Conservation (phyloP, 1,139 yeast genomes). For the Yamadazyma diospyri region DNA sequence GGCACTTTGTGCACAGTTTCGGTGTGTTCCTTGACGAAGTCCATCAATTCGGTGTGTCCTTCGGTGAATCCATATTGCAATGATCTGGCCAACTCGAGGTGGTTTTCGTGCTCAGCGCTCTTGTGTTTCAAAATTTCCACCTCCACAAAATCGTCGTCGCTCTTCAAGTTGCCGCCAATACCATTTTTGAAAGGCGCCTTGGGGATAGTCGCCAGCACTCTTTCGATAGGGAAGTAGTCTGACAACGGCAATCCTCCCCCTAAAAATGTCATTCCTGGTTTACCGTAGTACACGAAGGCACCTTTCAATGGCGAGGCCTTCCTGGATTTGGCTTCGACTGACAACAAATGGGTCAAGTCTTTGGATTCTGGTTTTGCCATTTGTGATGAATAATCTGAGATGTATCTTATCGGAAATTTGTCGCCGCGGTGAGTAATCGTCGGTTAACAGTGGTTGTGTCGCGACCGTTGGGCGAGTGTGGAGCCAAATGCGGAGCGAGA, state of each 20-base stretch:
- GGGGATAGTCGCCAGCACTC: conserved; percentile 65
- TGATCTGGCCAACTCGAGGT: conserved; percentile 76
- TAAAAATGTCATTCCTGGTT: conserved; percentile 78
- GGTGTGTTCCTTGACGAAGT: conserved; percentile 78
- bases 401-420: conserved; percentile 2
- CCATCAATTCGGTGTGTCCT: conserved; percentile 69
- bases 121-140: conserved; percentile 37
- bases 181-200: conserved; percentile 67
- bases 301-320: conserved; percentile 76
- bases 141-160: conserved; percentile 42
- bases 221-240: conserved; percentile 89
- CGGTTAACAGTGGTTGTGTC: no score
- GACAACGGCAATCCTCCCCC: conserved; percentile 96
- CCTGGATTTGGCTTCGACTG: conserved; percentile 77
- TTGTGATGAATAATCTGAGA: not conserved
- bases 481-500: no score
- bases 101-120: conserved; percentile 34
- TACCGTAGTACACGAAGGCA: conserved; percentile 72
- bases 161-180: conserved; percentile 61
- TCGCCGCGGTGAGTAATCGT: conserved; percentile 1
- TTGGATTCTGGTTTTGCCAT: conserved; percentile 22
- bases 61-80: conserved; percentile 86
- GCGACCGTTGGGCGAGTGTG: no score
- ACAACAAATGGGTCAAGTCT: conserved; percentile 72
- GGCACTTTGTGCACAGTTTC: conserved; percentile 59